Percentiles rank a stretch among this genome's conserved stretches.
Conservation (phyloP, 768 basidiomycete genomes). For the Phlebiopsis flavidoalba region DNA sequence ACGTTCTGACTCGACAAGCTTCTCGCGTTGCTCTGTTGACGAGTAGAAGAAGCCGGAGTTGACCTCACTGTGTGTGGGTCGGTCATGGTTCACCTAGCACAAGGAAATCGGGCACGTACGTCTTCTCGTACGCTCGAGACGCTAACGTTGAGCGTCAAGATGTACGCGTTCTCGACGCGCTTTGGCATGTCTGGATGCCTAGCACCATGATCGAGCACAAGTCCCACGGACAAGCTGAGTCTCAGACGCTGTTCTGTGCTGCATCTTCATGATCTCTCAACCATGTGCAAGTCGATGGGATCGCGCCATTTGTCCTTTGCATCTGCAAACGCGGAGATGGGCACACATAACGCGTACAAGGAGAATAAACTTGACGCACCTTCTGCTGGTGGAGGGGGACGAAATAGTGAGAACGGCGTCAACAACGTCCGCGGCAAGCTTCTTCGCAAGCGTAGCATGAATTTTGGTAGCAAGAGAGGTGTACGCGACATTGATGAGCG, state of each 20-base stretch:
- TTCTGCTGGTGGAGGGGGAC: slow-evolving; percentile 56
- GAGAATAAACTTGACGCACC: slow-evolving; percentile 33
- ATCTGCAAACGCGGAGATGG: slow-evolving; percentile 35
- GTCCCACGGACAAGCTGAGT: slow-evolving; percentile 92
- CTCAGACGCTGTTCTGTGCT: slow-evolving; percentile 95
- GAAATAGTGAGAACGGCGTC: slow-evolving; percentile 92
- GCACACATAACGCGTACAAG: background rate
- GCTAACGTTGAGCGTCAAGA: slow-evolving; percentile 96
- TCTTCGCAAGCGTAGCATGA: slow-evolving; percentile 71
- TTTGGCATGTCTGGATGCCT: slow-evolving; percentile 99
- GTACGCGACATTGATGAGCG: slow-evolving; percentile 87
- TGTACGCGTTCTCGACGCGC: slow-evolving; percentile 92
- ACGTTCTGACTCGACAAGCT: slow-evolving; percentile 96
- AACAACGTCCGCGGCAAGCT: slow-evolving; percentile 88
- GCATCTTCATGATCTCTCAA: slow-evolving; percentile 99
- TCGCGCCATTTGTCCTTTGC: slow-evolving; percentile 67
- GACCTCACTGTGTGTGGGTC: slow-evolving; percentile 67
- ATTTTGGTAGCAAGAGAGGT: slow-evolving; percentile 97
- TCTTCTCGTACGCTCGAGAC: slow-evolving; percentile 98
- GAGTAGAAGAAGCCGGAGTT: slow-evolving; percentile 99
- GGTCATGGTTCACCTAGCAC: slow-evolving; percentile 4
- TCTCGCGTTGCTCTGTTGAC: slow-evolving; percentile 95
- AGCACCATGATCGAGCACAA: slow-evolving; percentile 96
- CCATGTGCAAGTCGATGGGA: slow-evolving; percentile 98
- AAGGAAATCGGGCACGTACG: slow-evolving; percentile 51